A percentile compares a stretch with the other conserved stretches of the same genome.
phyloP scores from a whole-genome alignment of 2,329 filamentous ascomycete genomes.

The Fusarium circinatum region DNA sequence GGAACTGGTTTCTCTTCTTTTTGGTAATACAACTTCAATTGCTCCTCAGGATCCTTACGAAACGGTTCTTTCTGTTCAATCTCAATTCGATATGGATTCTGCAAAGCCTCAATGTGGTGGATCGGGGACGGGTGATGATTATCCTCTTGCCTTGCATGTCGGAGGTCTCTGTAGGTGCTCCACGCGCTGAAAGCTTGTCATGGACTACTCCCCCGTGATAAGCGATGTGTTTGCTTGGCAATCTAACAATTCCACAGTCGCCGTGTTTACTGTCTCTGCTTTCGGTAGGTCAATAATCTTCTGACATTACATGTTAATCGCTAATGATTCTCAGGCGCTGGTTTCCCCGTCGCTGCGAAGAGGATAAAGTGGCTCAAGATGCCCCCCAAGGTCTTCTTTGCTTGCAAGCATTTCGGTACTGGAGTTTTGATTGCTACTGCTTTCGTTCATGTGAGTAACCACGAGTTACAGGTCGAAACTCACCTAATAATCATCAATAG shows the following conservation, averaged over 20 bases:
- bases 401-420: slow-evolving; percentile 75
- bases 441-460: slow-evolving; percentile 70
- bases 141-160: slow-evolving; percentile 45
- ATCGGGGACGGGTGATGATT: slow-evolving; percentile 22
- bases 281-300: slow-evolving; percentile 29
- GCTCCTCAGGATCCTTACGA: slow-evolving; percentile 1
- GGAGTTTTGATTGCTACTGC: slow-evolving; percentile 78
- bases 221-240: neutral
- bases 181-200: slow-evolving; percentile 1
- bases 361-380: slow-evolving; percentile 69
- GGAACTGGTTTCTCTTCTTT: slow-evolving; percentile 12
- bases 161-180: slow-evolving; percentile 44
- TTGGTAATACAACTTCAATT: neutral
- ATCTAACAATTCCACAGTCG: slow-evolving; percentile 28
- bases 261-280: slow-evolving; percentile 44
- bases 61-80: neutral
- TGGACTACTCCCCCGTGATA: neutral
- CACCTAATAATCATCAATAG: slow-evolving; percentile 40
- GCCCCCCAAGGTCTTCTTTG: slow-evolving; percentile 66
- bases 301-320: accelerated
- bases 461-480: accelerated
- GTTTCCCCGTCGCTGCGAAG: slow-evolving; percentile 63
- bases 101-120: slow-evolving; percentile 46
- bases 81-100: slow-evolving; percentile 10
- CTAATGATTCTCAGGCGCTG: slow-evolving; percentile 51